Conservation (phyloP, 129 eudicot species). For the Flaveria sonorensis region DNA sequence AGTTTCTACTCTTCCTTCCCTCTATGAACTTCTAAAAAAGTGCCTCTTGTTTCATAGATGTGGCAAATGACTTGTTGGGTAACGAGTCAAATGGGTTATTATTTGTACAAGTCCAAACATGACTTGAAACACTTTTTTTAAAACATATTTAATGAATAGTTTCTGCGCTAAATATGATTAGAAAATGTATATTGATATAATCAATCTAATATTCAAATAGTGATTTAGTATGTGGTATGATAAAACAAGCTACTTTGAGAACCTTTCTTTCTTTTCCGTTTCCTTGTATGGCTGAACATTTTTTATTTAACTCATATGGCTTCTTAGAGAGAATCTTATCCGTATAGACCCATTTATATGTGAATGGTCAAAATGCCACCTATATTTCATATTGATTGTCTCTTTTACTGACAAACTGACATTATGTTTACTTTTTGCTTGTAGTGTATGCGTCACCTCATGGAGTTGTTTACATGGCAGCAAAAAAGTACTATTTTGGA, state of each 20-base stretch:
- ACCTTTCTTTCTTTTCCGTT: too few relatives aligned
- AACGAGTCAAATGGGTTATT: too few relatives aligned
- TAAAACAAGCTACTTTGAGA: neutral
- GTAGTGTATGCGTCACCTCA: constrained; percentile 60
- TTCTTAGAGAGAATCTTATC: too few relatives aligned
- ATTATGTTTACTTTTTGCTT: constrained; percentile 23
- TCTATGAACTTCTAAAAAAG: constrained; percentile 70
- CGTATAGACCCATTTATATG: neutral
- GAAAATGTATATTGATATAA: neutral
- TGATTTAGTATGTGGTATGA: neutral
- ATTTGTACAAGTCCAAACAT: too few relatives aligned
- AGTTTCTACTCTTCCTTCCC: constrained; percentile 59
- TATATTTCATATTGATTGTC: neutral
- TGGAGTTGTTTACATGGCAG: constrained; percentile 92
- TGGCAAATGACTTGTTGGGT: neutral
- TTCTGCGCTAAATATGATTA: neutral
- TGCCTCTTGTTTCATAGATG: constrained; percentile 25
- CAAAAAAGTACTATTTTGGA: constrained; percentile 91
- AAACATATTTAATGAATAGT: neutral
- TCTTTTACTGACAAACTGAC: neutral
- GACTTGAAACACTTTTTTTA: neutral
- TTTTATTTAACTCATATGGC: too few relatives aligned
- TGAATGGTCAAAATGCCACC: neutral
- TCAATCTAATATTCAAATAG: neutral
- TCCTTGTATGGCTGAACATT: too few relatives aligned